Base-by-base conservation (phyloP, 1,139 yeast species). In the Magnusiomyces sp. region DNA sequence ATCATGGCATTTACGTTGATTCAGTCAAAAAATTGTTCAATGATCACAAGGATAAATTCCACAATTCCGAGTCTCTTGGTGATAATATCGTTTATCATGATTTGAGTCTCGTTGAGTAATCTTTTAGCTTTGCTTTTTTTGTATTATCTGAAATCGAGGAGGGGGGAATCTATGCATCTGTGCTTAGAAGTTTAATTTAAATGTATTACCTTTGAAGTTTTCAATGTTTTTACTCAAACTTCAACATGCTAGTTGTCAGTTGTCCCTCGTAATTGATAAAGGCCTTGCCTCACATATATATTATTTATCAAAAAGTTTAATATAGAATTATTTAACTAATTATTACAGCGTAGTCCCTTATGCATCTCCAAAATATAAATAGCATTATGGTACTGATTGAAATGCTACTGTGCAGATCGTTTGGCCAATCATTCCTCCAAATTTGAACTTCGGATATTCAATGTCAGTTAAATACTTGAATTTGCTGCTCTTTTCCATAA, bases 321-420 rank as follows among this genome's bases (percentile, higher is more conserved):
- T 5, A 14, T 42, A n/a, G n/a, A 5, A 31, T 10, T 42, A 42
- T 20, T 27, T n/a, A 39, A 10, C 27, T 19, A 23, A 13, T 29
- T 23, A 27, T 6, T 27, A n/a, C 17, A 13, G n/a, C n/a, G n/a
- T n/a, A n/a, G n/a, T n/a, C n/a, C n/a, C n/a, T n/a, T n/a, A 23
- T 23, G 7, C 7, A 4, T 7, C 29, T 31, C 3, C 13, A 10
- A 17, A 3, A 29, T 4, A 14, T 45, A 31, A 16, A 45, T 29
- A 45, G 27, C 20, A 23, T 31, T 47, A 16, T 13, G 19, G 13
- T 41, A 13, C 37, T 34, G 37, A 23, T 36, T 39, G 49, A 40
- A 90, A 92, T 20, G 94, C 95, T 46, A 90, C 76, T 49, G 90
- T 83, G 63, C 95, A 87, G 43, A 92, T 85, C 1, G 97, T 81